Evolutionary conservation across 208 protist species (phyloP).

Genomic region (Willaertia magna): DNA sequence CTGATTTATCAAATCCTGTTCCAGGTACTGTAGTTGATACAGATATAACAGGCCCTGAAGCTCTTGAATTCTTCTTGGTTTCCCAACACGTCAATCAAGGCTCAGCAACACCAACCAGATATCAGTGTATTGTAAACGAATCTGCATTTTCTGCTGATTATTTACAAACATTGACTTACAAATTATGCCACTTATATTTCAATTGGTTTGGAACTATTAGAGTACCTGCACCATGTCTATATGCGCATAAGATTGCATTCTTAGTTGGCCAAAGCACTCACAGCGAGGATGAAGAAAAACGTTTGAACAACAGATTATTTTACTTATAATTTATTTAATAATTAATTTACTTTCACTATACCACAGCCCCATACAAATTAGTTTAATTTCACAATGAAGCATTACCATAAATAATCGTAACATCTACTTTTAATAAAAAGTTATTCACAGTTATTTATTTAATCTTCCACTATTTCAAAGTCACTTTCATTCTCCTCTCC

Average conservation of each 20-base stretch:
- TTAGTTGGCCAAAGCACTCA: background rate
- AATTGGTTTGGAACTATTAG: too few relatives aligned
- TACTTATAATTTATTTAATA: background rate
- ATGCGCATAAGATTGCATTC: background rate
- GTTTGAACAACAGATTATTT: background rate
- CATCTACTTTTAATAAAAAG: too few relatives aligned
- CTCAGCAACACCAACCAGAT: conserved; percentile 14
- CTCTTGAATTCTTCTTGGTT: background rate
- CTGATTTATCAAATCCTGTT: background rate
- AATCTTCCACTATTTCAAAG: too few relatives aligned
- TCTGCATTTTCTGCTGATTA: background rate
- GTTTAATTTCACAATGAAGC: too few relatives aligned
- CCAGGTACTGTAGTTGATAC: conserved; percentile 7
- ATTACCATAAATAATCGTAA: too few relatives aligned
- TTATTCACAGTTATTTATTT: too few relatives aligned
- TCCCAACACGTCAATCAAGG: background rate
- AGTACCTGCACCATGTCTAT: too few relatives aligned
- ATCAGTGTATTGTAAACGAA: background rate
- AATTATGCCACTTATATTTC: too few relatives aligned
- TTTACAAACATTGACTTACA: background rate
- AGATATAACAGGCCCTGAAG: background rate
- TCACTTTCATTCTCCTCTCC: too few relatives aligned
- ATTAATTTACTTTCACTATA: too few relatives aligned
- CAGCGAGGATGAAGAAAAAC: background rate
- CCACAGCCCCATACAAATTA: too few relatives aligned